A percentile compares a stretch with the other conserved stretches of the same genome.
These are phyloP conservation scores for Naganishia cerealis DNA, from an alignment of 1,284 basidiomycete genomes.

Conservation along the genomic window DNA sequence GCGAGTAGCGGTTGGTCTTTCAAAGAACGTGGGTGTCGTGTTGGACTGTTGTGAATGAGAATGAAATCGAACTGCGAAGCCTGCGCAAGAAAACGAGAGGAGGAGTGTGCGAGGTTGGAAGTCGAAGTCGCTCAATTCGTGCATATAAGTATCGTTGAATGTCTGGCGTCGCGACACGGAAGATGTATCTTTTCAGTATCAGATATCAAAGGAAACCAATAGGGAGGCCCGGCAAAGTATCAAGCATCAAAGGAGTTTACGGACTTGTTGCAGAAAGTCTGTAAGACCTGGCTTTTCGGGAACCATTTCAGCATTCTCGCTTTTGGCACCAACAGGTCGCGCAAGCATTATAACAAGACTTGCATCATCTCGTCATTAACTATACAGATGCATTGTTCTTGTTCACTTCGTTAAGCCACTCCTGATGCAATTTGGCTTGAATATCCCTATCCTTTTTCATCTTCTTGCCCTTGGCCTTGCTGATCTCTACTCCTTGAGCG, in stretches of 20 bases:
- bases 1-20: neutral
- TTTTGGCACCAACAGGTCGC: neutral
- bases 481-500: constrained; percentile 76
- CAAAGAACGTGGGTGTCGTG: constrained; percentile 18
- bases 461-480: constrained; percentile 80
- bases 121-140: neutral
- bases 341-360: neutral
- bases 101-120: too few species aligned
- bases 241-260: neutral
- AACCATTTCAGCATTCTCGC: neutral
- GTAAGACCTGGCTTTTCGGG: neutral
- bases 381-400: constrained; percentile 21
- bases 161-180: neutral
- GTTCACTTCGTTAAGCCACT: constrained; percentile 28
- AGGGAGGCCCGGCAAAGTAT: neutral
- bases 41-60: neutral
- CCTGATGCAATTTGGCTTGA: constrained; percentile 77
- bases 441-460: constrained; percentile 71
- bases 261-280: neutral
- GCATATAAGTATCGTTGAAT: neutral
- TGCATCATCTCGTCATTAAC: neutral
- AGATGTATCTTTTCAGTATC: neutral
- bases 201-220: neutral
- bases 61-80: neutral
- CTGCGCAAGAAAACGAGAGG: neutral